Evolutionary conservation across 1,284 basidiomycete species (phyloP).

Genomic region (Apiotrichum gracile): DNA sequence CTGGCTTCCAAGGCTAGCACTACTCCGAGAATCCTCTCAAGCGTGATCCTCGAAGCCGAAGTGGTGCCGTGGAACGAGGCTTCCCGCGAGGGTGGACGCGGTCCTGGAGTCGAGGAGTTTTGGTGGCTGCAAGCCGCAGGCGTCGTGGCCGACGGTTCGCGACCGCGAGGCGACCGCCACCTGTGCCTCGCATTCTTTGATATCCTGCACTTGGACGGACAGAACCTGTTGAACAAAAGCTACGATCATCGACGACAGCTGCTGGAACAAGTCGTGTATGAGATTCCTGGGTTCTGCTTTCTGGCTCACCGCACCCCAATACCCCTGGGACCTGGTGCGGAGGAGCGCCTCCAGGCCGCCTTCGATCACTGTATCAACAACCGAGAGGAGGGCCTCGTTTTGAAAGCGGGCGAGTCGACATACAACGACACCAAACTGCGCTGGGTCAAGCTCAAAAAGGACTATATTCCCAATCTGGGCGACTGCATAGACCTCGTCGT

Average conservation of each 20-base stretch:
- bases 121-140: conserved; percentile 43
- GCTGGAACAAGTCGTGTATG: conserved; percentile 56
- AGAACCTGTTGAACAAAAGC: conserved; percentile 54
- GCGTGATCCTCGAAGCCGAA: conserved; percentile 75
- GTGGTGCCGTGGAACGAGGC: conserved; percentile 71
- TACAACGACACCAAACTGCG: conserved; percentile 61
- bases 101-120: conserved; percentile 50
- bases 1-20: too few relatives aligned
- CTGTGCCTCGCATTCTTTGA: conserved; percentile 81
- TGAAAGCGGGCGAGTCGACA: conserved; percentile 63
- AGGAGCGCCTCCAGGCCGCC: background rate
- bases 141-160: conserved; percentile 36
- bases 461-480: conserved; percentile 77
- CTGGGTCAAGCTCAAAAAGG: conserved; percentile 74
- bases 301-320: conserved; percentile 56
- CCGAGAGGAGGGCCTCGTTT: conserved; percentile 57
- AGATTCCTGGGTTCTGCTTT: conserved; percentile 53
- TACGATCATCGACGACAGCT: conserved; percentile 58
- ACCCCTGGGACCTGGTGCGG: conserved; percentile 28
- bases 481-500: conserved; percentile 72
- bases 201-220: conserved; percentile 59
- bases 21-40: conserved; percentile 1
- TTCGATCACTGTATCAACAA: background rate
- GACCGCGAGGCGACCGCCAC: conserved; percentile 51
- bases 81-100: conserved; percentile 29